Percentiles rank a stretch among this genome's conserved stretches.
Conservation (phyloP, 2,329 filamentous ascomycete genomes). For the Teratosphaeriaceae sp. region DNA sequence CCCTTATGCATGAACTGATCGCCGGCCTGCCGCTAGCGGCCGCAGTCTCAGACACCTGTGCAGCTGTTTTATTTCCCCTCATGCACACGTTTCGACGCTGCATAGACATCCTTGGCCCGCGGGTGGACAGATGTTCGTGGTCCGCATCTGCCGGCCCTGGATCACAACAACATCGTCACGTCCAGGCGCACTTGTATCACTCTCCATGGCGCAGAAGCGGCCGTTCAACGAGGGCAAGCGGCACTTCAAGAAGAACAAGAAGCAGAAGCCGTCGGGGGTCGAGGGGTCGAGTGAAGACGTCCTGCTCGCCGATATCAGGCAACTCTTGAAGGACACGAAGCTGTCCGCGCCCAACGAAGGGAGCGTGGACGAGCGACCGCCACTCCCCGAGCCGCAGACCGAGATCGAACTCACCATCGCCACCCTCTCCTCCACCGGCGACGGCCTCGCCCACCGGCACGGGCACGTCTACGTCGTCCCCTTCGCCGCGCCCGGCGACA, state of each 20-base stretch:
- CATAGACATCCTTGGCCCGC: too few species aligned
- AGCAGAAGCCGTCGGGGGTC: slow-evolving; percentile 38
- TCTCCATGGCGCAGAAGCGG: slow-evolving; percentile 32
- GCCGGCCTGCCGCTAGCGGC: too few species aligned
- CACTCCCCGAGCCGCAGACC: slow-evolving; percentile 51
- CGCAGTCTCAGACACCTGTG: too few species aligned
- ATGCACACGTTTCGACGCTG: too few species aligned
- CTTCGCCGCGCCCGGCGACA: slow-evolving; percentile 81
- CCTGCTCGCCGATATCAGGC: slow-evolving; percentile 39
- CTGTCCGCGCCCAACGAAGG: slow-evolving; percentile 13
- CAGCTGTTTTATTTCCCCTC: too few species aligned
- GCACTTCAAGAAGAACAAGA: slow-evolving; percentile 41
- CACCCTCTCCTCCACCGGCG: slow-evolving; percentile 83
- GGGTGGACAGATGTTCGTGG: not conserved
- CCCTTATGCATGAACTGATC: too few species aligned
- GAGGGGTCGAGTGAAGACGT: slow-evolving; percentile 46
- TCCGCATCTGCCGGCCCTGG: not conserved
- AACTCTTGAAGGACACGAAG: slow-evolving; percentile 32
- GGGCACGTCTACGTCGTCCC: slow-evolving; percentile 77
- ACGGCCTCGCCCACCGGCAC: slow-evolving; percentile 71
- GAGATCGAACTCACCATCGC: slow-evolving; percentile 78
- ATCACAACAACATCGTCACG: not conserved
- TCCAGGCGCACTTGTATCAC: too few species aligned
- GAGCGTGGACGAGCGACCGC: slow-evolving; percentile 6
- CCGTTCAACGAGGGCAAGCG: slow-evolving; percentile 31